Evolutionary conservation across 768 basidiomycete species (phyloP), one percentile per base, ranked within the genome.

Genomic region (Boletus tylopilopsis): DNA sequence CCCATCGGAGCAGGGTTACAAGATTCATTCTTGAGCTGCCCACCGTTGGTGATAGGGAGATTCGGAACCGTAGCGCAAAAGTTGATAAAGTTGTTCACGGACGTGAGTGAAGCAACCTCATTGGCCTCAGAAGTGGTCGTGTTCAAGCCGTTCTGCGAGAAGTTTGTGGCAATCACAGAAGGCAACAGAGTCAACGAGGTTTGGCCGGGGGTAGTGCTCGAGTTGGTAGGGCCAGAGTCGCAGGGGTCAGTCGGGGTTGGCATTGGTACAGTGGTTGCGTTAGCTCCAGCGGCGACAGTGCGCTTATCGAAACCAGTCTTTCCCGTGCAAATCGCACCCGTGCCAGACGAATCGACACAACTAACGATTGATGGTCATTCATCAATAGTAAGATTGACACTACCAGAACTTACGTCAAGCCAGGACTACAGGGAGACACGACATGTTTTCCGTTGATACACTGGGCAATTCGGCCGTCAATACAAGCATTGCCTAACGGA

Each of bases 51-150:
- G 50, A 85, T 71, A 4, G 83, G 76, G 42, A 76, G 64, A 44
- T 73, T 57, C 4, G 74, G 61, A 4, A 73, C 59, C 15, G 75
- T 77, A 7, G 71, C 64, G 57, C 85, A 85, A 64, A 72, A 83
- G 70, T 85, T 84, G 69, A 85, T 85, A 64, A 84, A 89, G 73
- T 88, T 88, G 71, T 88, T 84, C 39, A 64, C 66, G n/a, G 83
- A 83, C 0, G 78, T 82, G 7, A 80, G 66, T 6, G 82, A 84
- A 13, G 80, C 70, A 21, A 75, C 74, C 64, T 83, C 75, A 24
- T 79, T 81, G 45, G 73, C 52, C 1, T 58, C 56, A 1, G 70
- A 53, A 19, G 62, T 55, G 23, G 51, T 58, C 21, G 34, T 45
- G 15, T 59, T 54, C 51, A 71, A 66, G 19, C 85, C 87, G 51